These are phyloP conservation scores for Mediolabrus comicus DNA, from an alignment of 108 stramenopile species.

Conservation along the genomic window DNA sequence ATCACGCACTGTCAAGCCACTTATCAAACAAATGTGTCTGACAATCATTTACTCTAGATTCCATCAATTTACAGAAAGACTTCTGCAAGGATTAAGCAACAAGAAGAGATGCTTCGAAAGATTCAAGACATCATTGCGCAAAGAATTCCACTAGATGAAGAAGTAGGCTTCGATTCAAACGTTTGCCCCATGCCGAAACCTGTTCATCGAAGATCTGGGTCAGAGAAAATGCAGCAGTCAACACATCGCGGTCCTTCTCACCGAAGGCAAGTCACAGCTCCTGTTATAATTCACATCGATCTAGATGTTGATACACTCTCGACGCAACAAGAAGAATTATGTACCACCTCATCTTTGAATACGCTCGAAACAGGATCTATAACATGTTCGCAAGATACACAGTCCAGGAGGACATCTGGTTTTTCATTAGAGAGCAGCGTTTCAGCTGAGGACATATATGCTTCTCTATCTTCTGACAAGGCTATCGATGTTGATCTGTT, in stretches of 20 bases:
- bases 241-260: not conserved
- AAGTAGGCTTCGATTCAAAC: not conserved
- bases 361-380: not conserved
- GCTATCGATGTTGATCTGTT: not conserved
- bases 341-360: not conserved
- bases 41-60: too few species aligned
- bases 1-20: too few species aligned
- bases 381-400: not conserved
- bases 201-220: not conserved
- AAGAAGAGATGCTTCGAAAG: not conserved
- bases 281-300: not conserved
- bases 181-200: not conserved
- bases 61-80: conserved; percentile 6
- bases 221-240: not conserved
- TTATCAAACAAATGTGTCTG: too few species aligned
- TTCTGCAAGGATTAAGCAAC: not conserved
- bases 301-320: not conserved
- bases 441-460: not conserved
- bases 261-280: not conserved
- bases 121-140: not conserved
- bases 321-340: not conserved
- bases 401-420: not conserved
- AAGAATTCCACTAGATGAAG: not conserved
- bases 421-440: not conserved
- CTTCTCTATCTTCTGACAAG: not conserved